Conservation (phyloP, 257 asterid species). For the Solanum pennellii region DNA sequence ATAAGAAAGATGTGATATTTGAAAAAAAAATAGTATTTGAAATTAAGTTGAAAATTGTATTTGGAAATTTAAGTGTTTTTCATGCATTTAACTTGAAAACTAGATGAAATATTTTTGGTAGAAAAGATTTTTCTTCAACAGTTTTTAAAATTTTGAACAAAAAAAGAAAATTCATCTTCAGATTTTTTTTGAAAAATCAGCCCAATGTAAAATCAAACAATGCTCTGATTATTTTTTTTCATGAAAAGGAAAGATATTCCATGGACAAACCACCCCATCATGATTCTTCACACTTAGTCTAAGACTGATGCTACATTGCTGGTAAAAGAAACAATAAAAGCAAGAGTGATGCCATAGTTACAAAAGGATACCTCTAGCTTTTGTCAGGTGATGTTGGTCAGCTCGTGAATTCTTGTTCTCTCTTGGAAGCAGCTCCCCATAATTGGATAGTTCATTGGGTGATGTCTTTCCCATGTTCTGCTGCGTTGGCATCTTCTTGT, state of each 20-base stretch:
- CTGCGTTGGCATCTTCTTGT: conserved; percentile 7
- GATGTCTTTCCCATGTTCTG: conserved; percentile 16
- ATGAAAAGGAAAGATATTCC: neutral
- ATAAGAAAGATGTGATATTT: neutral
- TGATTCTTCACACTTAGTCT: neutral
- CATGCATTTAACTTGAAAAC: neutral
- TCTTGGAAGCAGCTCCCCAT: conserved; percentile 18
- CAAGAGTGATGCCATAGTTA: neutral
- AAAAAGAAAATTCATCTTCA: neutral
- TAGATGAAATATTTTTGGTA: neutral
- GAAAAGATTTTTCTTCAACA: neutral
- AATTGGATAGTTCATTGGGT: conserved; percentile 15
- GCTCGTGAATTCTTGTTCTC: conserved; percentile 14
- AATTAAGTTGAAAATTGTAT: neutral
- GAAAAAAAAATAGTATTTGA: neutral
- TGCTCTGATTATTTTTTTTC: neutral
- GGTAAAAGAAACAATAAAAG: neutral
- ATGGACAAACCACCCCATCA: neutral
- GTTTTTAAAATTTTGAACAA: neutral
- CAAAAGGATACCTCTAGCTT: conserved; percentile 34
- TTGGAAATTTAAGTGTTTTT: neutral
- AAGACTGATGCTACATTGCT: neutral
- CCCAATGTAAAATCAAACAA: neutral
- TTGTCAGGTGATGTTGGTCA: conserved; percentile 20
- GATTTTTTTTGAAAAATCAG: neutral